phyloP scores from a whole-genome alignment of 2,329 filamentous ascomycete genomes.

The Sporothrix sp. region DNA sequence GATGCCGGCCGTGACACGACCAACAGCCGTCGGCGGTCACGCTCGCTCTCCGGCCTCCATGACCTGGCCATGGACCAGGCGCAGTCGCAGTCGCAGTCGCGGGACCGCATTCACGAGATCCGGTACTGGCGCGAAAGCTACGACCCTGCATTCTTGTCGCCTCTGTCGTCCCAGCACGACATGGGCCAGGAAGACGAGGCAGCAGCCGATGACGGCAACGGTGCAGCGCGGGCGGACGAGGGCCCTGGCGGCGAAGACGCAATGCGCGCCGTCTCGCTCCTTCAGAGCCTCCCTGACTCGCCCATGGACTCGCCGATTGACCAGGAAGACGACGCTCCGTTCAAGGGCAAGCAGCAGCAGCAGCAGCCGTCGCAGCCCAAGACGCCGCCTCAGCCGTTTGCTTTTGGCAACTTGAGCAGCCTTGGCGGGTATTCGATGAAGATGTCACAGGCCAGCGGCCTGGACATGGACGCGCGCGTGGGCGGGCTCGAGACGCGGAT shows the following conservation, averaged over 20 bases:
- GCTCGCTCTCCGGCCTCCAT: constrained; percentile 48
- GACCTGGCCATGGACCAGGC: constrained; percentile 28
- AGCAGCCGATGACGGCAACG: constrained; percentile 14
- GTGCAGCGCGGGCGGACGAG: neutral
- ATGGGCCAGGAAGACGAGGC: constrained; percentile 13
- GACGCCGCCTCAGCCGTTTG: constrained; percentile 38
- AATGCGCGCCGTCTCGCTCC: constrained; percentile 17
- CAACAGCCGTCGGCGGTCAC: constrained; percentile 43
- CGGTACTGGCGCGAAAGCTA: constrained; percentile 55
- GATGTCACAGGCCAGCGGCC: constrained; percentile 45
- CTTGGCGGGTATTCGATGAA: constrained; percentile 33
- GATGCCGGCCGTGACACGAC: constrained; percentile 18
- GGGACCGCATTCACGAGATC: constrained; percentile 54
- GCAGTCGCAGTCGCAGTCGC: constrained; percentile 26
- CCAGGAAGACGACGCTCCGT: neutral
- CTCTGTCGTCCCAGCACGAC: constrained; percentile 34
- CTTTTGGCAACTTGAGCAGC: constrained; percentile 35
- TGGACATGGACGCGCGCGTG: constrained; percentile 44
- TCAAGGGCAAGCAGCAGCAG: neutral
- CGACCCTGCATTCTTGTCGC: constrained; percentile 39
- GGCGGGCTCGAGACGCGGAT: constrained; percentile 42
- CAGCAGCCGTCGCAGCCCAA: neutral
- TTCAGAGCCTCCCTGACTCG: constrained; percentile 10
- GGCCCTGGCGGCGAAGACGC: neutral
- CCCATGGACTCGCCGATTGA: neutral